Conservation (phyloP, 2,329 filamentous ascomycete species). For the Cladophialophora bantiana region DNA sequence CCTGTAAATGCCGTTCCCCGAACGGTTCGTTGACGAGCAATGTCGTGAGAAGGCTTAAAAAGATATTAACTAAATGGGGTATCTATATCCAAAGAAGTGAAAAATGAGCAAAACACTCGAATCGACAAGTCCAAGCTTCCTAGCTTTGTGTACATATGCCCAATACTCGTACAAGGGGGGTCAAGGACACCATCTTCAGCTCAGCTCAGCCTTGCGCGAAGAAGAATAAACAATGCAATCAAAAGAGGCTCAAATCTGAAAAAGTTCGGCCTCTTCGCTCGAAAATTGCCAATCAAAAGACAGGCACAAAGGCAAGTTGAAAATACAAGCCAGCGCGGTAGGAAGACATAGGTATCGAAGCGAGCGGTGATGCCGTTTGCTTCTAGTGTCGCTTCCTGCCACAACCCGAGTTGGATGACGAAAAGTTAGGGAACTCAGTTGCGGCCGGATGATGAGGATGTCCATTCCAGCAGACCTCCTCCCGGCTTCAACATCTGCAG, state of each 20-base stretch:
- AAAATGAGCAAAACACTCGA: not conserved
- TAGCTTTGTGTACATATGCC: slow-evolving; percentile 17
- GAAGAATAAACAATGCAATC: not conserved
- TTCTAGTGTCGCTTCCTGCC: not conserved
- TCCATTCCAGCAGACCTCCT: slow-evolving; percentile 10
- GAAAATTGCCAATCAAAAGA: slow-evolving; percentile 8
- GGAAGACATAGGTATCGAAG: slow-evolving; percentile 12
- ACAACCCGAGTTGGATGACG: not conserved
- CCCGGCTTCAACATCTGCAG: not conserved
- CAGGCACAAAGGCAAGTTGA: not conserved
- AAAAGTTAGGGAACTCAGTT: not conserved
- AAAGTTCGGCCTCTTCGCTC: not conserved
- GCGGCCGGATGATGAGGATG: not conserved
- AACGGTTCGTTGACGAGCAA: not conserved
- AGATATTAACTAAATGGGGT: slow-evolving; percentile 19
- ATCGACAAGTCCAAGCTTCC: slow-evolving; percentile 11
- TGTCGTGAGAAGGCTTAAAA: not conserved
- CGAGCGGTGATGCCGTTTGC: slow-evolving; percentile 16
- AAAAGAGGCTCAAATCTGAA: slow-evolving; percentile 5
- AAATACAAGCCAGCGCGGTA: slow-evolving; percentile 3
- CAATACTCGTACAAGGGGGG: slow-evolving; percentile 14
- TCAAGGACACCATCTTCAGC: slow-evolving; percentile 13
- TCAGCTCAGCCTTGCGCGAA: slow-evolving; percentile 14
- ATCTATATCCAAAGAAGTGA: slow-evolving; percentile 13
- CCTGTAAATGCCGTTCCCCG: too few species aligned